Base-by-base conservation (phyloP, 2,329 filamentous ascomycete species). In the Kalmusia sp. region DNA sequence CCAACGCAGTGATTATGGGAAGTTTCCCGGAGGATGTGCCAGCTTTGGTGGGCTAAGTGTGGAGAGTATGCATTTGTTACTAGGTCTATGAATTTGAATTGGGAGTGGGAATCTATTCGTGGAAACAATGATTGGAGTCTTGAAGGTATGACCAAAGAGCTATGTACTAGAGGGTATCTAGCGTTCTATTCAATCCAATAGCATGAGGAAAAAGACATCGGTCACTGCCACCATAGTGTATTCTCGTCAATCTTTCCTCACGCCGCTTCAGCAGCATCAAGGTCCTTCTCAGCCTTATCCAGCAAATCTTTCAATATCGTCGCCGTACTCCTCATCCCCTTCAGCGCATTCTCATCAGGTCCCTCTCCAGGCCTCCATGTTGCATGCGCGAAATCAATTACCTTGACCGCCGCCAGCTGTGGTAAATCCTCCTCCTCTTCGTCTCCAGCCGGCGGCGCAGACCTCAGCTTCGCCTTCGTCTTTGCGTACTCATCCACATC, bases 331-430 rank as follows among this genome's bases (percentile, higher is more conserved):
- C 87, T 81, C 57, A 97, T 85, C 0, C 93, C 93, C 30, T 79
- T 79, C 27, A 97, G 79, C 12, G 84, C 79, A 68, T 98, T 98
- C 76, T 96, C 88, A 71, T 99, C 95, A 0, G 90, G 88, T 0
- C 93, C 93, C 65, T 89, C 77, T 1, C 92, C 91, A 0, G 91
- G 89, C 1, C 86, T 89, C 87, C 89, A 98, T 44, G 81, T 78
- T 9, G 95, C 95, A 75, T 99, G 95, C 1, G 95, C 95, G 81
- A 99, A 99, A 73, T 99, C 95, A 64, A 99, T 99, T 58, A 99
- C 82, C 70, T 93, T 95, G 44, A 97, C 81, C 11, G 86, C 84
- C 66, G 89, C 91, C 37, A 96, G 84, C 64, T 87, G 87, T 0
- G 89, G 89, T 12, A 70, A 47, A 34, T 62, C 64, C 27, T 70